These are phyloP conservation scores for Aspergillus biplanus DNA, from an alignment of 495 filamentous ascomycete genomes.

Conservation along the genomic window DNA sequence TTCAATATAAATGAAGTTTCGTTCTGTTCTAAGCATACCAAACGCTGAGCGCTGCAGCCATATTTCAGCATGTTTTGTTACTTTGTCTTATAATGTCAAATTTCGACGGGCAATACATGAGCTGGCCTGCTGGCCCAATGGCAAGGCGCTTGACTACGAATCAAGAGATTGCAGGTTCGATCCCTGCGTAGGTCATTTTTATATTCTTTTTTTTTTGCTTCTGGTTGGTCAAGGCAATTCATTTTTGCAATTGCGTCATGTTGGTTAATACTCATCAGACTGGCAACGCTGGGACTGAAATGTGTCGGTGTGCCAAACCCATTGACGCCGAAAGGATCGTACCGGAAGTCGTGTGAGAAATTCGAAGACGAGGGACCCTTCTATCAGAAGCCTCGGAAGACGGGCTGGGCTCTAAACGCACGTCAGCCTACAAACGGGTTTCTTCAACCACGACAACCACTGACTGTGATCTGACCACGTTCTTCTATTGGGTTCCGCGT, in stretches of 20 bases:
- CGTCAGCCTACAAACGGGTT: conserved; percentile 1
- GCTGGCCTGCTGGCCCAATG: conserved; percentile 62
- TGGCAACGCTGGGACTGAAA: too few relatives aligned
- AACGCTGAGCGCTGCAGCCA: too few relatives aligned
- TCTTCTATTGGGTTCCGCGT: not conserved
- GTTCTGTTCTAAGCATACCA: too few relatives aligned
- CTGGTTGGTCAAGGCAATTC: too few relatives aligned
- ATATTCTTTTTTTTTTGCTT: too few relatives aligned
- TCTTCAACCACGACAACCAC: conserved; percentile 15
- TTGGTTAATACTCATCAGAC: too few relatives aligned
- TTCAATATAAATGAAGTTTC: not conserved
- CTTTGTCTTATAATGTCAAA: too few relatives aligned
- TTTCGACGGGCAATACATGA: too few relatives aligned
- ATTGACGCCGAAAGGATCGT: too few relatives aligned
- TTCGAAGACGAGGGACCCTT: not conserved
- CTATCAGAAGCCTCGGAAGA: not conserved
- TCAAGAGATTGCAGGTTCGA: conserved; percentile 63
- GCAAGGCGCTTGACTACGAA: conserved; percentile 77
- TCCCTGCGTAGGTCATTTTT: conserved; percentile 46
- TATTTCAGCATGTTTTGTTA: too few relatives aligned
- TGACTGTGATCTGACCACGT: not conserved
- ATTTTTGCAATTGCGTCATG: too few relatives aligned
- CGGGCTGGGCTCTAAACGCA: conserved; percentile 2
- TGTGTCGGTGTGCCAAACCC: too few relatives aligned
- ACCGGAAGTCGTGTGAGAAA: not conserved